Evolutionary conservation across 192 early-diverging fungal species (phyloP).

Genomic region (Gigaspora rosea): DNA sequence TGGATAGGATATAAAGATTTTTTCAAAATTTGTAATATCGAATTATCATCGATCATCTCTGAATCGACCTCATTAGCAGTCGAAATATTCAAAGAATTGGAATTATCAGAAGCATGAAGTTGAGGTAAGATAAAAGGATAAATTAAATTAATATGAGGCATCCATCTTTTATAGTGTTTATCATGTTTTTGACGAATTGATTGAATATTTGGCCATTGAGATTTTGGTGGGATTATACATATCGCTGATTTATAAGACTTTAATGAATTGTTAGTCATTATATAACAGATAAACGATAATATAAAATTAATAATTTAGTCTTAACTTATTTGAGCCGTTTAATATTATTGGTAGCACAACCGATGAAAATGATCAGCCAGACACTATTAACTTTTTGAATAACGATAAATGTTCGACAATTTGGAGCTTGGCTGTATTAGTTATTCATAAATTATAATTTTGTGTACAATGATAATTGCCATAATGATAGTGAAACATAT

Average conservation of each 20-base stretch:
- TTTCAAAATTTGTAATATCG: background rate
- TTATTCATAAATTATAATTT: too few relatives aligned
- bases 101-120: background rate
- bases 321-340: too few relatives aligned
- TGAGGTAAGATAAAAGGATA: conserved; percentile 11
- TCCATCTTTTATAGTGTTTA: conserved; percentile 25
- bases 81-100: background rate
- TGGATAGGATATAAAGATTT: background rate
- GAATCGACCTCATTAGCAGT: background rate
- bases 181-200: conserved; percentile 9
- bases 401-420: too few relatives aligned
- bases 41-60: background rate
- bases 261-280: background rate
- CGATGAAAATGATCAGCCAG: too few relatives aligned
- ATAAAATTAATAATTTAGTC: too few relatives aligned
- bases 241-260: conserved; percentile 22
- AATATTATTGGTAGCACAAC: too few relatives aligned
- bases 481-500: too few relatives aligned
- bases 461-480: too few relatives aligned
- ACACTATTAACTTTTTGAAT: too few relatives aligned
- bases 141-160: conserved; percentile 18
- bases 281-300: too few relatives aligned
- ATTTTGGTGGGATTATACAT: conserved; percentile 11
- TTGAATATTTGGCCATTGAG: conserved; percentile 10
- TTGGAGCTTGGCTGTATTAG: too few relatives aligned